Evolutionary conservation across 2,329 filamentous ascomycete genomes (phyloP).

Genomic region (Albophoma yamanashiensis): DNA sequence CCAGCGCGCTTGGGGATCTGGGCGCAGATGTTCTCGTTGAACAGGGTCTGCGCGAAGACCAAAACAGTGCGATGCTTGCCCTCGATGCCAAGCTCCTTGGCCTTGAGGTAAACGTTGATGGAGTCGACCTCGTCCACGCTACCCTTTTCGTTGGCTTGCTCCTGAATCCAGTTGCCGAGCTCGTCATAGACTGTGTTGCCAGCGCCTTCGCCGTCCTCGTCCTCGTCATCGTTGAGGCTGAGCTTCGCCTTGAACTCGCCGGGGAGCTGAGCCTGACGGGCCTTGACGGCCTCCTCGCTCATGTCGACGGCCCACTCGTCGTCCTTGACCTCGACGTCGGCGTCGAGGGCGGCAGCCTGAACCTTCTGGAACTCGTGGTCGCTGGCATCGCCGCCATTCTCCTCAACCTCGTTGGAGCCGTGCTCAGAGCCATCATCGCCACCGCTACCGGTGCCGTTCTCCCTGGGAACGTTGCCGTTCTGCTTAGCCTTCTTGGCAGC

Average conservation of each 20-base stretch:
- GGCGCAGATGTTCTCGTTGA: conserved; percentile 78
- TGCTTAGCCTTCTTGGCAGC: conserved; percentile 86
- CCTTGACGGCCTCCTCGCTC: conserved; percentile 89
- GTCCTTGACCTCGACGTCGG: conserved; percentile 59
- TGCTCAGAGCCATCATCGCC: conserved; percentile 41
- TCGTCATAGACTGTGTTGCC: conserved; percentile 75
- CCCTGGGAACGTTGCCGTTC: conserved; percentile 46
- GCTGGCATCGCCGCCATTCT: conserved; percentile 59
- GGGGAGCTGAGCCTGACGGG: conserved; percentile 87
- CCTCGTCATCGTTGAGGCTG: conserved; percentile 69
- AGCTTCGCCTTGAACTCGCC: conserved; percentile 89
- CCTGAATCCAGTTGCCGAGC: conserved; percentile 85
- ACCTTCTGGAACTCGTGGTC: conserved; percentile 90
- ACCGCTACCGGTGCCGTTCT: conserved; percentile 50
- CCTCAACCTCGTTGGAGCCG: conserved; percentile 38
- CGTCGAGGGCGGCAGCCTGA: conserved; percentile 44
- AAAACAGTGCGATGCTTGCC: conserved; percentile 86
- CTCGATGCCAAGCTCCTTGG: conserved; percentile 91
- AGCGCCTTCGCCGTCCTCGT: conserved; percentile 69
- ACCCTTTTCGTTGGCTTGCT: conserved; percentile 59
- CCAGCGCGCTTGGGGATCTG: conserved; percentile 76
- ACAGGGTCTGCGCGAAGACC: conserved; percentile 87
- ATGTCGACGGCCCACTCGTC: conserved; percentile 95
- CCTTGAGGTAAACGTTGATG: conserved; percentile 90
- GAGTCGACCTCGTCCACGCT: conserved; percentile 73